Percentiles rank a stretch among this genome's conserved stretches.
These are phyloP conservation scores for Malus orientalis DNA, from an alignment of 306 rosid genomes.

Conservation along the genomic window DNA sequence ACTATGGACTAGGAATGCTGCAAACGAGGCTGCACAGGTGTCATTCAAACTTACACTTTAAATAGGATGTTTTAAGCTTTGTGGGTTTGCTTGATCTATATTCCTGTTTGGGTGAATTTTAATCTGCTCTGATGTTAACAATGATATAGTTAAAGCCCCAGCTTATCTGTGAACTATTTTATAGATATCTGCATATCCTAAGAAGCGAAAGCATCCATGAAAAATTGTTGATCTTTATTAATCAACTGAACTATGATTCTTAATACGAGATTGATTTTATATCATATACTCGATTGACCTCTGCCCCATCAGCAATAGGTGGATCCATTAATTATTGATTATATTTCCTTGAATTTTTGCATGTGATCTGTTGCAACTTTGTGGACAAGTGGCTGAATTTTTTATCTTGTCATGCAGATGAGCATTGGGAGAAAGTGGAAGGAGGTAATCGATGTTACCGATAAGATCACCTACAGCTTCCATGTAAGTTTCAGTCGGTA, in stretches of 20 bases:
- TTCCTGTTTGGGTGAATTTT: background rate
- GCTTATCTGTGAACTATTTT: background rate
- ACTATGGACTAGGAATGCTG: conserved; percentile 87
- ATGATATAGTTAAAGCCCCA: background rate
- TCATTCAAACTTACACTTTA: conserved; percentile 1
- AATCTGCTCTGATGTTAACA: background rate
- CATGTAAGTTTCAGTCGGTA: conserved; percentile 46
- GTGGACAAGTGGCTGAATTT: background rate
- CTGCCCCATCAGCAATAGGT: background rate
- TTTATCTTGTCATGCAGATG: conserved; percentile 49
- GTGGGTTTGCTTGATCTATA: background rate
- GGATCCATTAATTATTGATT: background rate
- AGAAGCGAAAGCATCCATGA: background rate
- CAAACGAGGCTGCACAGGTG: conserved; percentile 95
- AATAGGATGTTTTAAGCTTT: background rate
- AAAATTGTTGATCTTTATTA: background rate
- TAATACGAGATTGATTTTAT: background rate
- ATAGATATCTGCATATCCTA: background rate
- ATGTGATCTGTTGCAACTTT: background rate
- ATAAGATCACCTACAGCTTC: conserved; percentile 63
- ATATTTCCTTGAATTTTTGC: background rate
- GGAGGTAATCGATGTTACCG: conserved; percentile 68
- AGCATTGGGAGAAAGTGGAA: conserved; percentile 96
- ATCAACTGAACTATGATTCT: background rate
- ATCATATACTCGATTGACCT: background rate